A percentile compares a stretch with the other conserved stretches of the same genome.
Conservation (phyloP, 2,329 filamentous ascomycete genomes). For the Scedosporium apiospermum region DNA sequence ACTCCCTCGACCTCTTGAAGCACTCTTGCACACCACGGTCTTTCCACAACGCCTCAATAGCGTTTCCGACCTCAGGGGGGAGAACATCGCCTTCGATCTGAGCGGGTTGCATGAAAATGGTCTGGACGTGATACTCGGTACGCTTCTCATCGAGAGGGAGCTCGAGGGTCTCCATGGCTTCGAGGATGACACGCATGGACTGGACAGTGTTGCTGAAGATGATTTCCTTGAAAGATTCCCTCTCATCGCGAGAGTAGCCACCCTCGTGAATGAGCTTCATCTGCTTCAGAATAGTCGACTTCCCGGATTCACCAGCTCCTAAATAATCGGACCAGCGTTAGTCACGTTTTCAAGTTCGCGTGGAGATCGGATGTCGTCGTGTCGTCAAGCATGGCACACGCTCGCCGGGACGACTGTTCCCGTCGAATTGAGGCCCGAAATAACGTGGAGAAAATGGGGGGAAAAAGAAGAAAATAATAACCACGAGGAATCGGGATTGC, state of each 20-base stretch:
- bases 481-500: background rate
- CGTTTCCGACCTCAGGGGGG: slow-evolving; percentile 86
- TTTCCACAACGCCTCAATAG: slow-evolving; percentile 88
- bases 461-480: background rate
- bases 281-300: slow-evolving; percentile 95
- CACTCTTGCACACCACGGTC: slow-evolving; percentile 88
- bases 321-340: slow-evolving; percentile 2
- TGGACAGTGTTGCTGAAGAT: slow-evolving; percentile 64
- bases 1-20: slow-evolving; percentile 91
- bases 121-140: slow-evolving; percentile 95
- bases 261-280: slow-evolving; percentile 99
- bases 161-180: slow-evolving; percentile 60
- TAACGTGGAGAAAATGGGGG: too few relatives aligned
- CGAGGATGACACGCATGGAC: slow-evolving; percentile 60
- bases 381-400: too few relatives aligned
- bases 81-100: slow-evolving; percentile 94
- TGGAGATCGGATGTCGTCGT: too few relatives aligned
- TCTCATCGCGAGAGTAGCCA: slow-evolving; percentile 87
- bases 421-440: background rate
- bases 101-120: slow-evolving; percentile 95
- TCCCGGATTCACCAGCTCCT: slow-evolving; percentile 91
- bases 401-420: background rate
- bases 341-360: background rate
- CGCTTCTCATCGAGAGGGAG: slow-evolving; percentile 83
- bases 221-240: slow-evolving; percentile 61